Base-by-base conservation (phyloP, 2,329 filamentous ascomycete species). In the Fusarium concolor region DNA sequence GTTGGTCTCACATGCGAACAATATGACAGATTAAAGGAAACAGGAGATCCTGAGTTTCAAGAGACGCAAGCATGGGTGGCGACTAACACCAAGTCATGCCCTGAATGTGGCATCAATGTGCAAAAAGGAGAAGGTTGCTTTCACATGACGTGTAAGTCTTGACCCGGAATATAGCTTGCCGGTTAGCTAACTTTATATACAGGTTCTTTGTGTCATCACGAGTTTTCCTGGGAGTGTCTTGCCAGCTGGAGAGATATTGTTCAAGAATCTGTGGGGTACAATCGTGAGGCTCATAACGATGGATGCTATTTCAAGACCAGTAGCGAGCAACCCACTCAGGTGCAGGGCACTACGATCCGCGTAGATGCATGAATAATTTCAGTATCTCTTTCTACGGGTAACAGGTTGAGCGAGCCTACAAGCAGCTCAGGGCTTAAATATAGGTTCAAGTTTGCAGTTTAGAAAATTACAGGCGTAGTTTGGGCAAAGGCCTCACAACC, bases 201-300 rank as follows among this genome's bases (percentile, higher is more conserved):
- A 53, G 50, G 50, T 15, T 35, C 28, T 5, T 2, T 43, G 5
- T 65, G 61, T 28, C 42, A 44, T 18, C 54, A 56, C 31, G 57
- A 62, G 28, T 65, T 65, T 38, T 65, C 52, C 18, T 62, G 62
- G 62, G 59, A 56, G 5, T 65, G 52, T 14, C 46, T 65, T 26
- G 57, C 62, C 14, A 60, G 60, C 47, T 65, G 62, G 62, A 18
- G 20, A 11, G 11, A 20, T n/a, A 65, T 65, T 5, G 33, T 10
- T 3, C 52, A 46, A 11, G 22, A 22, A 22, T 41, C 37, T 7
- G 57, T 52, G 8, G 11, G 14, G 20, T 60, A 62, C 17, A 65
- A 62, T 7, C 42, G 37, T 14, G 47, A 29, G 8, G 57, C 62
- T 9, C 62, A 65, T 14, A 45, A 50, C 6, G n/a, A 47, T 9